Evolutionary conservation across 139 green algal genomes (phyloP).

Genomic region (Coccomyxa sp.): DNA sequence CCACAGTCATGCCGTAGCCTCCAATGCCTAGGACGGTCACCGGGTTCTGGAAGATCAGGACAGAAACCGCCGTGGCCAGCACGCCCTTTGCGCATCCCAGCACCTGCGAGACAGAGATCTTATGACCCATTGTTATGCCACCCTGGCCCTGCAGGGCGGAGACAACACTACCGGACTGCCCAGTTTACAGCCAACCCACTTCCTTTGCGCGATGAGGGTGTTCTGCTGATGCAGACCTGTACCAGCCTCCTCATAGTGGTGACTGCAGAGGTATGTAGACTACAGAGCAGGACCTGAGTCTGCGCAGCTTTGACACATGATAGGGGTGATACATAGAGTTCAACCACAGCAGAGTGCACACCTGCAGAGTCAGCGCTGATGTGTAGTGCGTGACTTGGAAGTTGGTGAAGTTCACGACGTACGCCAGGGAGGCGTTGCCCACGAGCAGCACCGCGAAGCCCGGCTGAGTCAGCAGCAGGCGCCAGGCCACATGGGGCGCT

Average conservation of each 20-base stretch:
- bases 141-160: no score
- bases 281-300: no score
- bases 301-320: no score
- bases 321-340: no score
- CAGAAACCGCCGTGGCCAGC: conserved; percentile 76
- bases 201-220: no score
- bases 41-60: conserved; percentile 84
- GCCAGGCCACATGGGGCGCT: neutral
- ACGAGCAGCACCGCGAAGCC: conserved; percentile 68
- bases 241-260: no score
- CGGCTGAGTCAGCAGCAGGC: neutral
- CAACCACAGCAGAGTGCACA: no score
- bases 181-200: no score
- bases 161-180: no score
- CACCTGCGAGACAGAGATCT: conserved; percentile 54
- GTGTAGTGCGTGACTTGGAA: conserved; percentile 98
- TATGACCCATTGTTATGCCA: no score
- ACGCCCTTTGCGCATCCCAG: conserved; percentile 97
- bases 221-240: no score
- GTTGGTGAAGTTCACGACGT: conserved; percentile 96
- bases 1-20: conserved; percentile 81
- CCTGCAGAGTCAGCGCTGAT: conserved; percentile 88
- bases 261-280: no score
- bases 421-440: conserved; percentile 83
- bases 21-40: conserved; percentile 50